Base-by-base conservation (phyloP, 768 basidiomycete species). In the Boletus sp. region DNA sequence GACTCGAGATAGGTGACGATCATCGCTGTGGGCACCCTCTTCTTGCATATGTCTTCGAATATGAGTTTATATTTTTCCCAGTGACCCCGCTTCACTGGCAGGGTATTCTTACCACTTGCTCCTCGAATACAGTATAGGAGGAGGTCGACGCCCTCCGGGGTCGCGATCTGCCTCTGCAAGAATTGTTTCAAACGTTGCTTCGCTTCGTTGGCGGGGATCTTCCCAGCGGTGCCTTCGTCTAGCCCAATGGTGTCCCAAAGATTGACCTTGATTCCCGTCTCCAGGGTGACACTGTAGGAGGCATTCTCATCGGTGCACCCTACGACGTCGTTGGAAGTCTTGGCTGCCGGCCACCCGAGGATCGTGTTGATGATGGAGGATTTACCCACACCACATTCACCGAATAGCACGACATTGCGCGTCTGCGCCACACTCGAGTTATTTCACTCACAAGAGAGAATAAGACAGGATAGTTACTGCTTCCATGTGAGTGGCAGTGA, bases 321-420 rank as follows among this genome's bases (percentile, higher is more conserved):
- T 0, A 55, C 30, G 7, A 66, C 66, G 14, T 60, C 58, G 46
- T 66, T 70, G 15, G 70, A 71, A 17, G 64, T 64, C 1, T 42
- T 49, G 8, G 73, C 74, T 9, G 57, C 43, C 0, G 64, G 48
- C 3, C 42, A 19, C 27, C 67, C 69, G 7, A 56, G 52, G 40
- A 77, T 48, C 61, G 70, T 60, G 51, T 77, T 78, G 53, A 77
- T 64, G 50, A 75, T 58, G 15, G 73, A 74, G 27, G 75, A 77
- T 60, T 78, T 77, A 19, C 72, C 71, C 47, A 73, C 65, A 44
- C 65, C 62, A 39, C 63, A 61, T 58, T 67, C 63, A 51, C 65
- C 63, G 33, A 77, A 75, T 3, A 78, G 23, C 30, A 77, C 65
- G 15, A 76, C 46, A 48, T 74, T 78, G 34, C 59, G 64, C 25